Evolutionary conservation across 2,329 filamentous ascomycete genomes (phyloP).

Genomic region (Herpotrichia juniperi): DNA sequence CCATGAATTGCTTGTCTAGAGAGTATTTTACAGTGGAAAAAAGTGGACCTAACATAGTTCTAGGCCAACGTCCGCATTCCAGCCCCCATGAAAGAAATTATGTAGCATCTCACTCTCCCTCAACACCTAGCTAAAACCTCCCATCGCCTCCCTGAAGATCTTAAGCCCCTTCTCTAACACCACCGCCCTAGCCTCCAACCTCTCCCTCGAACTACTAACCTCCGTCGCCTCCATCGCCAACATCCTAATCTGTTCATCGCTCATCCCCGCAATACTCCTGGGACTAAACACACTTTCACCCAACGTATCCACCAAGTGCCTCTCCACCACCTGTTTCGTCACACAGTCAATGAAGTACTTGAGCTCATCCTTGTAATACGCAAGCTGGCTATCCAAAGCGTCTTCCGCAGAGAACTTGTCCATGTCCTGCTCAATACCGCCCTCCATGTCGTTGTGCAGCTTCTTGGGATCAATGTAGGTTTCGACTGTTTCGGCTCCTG

Average conservation of each 20-base stretch:
- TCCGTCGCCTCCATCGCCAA: conserved; percentile 44
- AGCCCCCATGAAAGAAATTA: neutral
- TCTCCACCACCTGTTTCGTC: conserved; percentile 47
- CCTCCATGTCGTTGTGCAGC: neutral
- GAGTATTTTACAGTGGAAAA: no score
- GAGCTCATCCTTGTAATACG: conserved; percentile 47
- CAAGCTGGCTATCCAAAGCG: conserved; percentile 41
- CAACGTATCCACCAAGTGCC: conserved; percentile 41
- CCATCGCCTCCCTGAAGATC: conserved; percentile 37
- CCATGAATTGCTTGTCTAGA: no score
- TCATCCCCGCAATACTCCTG: conserved; percentile 32
- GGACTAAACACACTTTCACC: conserved; percentile 37
- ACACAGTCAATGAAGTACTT: conserved; percentile 45
- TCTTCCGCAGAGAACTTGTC: conserved; percentile 41
- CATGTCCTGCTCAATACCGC: conserved; percentile 34
- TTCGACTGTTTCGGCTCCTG: neutral
- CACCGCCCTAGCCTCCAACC: conserved; percentile 32
- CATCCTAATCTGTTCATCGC: conserved; percentile 39
- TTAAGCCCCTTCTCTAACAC: conserved; percentile 45
- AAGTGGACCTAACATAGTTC: no score
- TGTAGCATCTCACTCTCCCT: neutral
- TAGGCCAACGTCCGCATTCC: neutral
- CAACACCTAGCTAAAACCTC: conserved; percentile 14
- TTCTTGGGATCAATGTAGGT: neutral
- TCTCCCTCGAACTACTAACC: conserved; percentile 27